phyloP scores from a whole-genome alignment of 2,329 filamentous ascomycete species.

The Biscogniauxia marginata region DNA sequence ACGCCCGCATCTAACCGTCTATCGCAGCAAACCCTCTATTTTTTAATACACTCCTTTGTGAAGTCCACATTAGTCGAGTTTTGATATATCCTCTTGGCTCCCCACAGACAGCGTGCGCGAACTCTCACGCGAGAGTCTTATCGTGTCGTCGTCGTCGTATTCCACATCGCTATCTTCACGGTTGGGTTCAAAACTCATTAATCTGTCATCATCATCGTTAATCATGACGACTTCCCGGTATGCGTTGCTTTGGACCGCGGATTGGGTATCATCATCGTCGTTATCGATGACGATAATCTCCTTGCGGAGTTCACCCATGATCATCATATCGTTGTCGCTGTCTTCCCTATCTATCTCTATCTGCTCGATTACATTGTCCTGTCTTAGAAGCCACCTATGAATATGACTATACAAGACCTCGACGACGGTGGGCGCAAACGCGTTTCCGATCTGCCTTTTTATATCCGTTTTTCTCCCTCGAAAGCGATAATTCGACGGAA shows the following conservation, averaged over 20 bases:
- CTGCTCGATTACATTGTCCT: slow-evolving; percentile 8
- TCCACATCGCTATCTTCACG: background rate
- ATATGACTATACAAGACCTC: slow-evolving; percentile 45
- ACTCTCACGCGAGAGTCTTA: slow-evolving; percentile 8
- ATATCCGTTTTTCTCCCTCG: slow-evolving; percentile 35
- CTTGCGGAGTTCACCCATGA: too few relatives aligned
- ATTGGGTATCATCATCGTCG: background rate
- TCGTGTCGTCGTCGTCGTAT: background rate
- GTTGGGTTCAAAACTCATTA: too few relatives aligned
- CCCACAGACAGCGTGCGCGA: slow-evolving; percentile 10
- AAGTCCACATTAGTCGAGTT: too few relatives aligned
- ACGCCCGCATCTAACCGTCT: too few relatives aligned
- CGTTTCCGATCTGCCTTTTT: slow-evolving; percentile 71
- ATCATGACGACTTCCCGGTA: background rate
- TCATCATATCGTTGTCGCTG: slow-evolving; percentile 2
- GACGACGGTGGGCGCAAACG: slow-evolving; percentile 63
- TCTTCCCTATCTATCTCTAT: too few relatives aligned
- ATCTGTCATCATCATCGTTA: slow-evolving; percentile 3
- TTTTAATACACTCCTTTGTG: too few relatives aligned
- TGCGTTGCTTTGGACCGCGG: background rate
- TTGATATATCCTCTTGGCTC: slow-evolving; percentile 3
- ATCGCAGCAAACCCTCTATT: too few relatives aligned
- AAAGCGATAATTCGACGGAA: slow-evolving; percentile 61
- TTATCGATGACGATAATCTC: background rate
- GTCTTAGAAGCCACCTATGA: slow-evolving; percentile 36